phyloP scores from a whole-genome alignment of 495 filamentous ascomycete species.

The Penicillium robsamsonii region DNA sequence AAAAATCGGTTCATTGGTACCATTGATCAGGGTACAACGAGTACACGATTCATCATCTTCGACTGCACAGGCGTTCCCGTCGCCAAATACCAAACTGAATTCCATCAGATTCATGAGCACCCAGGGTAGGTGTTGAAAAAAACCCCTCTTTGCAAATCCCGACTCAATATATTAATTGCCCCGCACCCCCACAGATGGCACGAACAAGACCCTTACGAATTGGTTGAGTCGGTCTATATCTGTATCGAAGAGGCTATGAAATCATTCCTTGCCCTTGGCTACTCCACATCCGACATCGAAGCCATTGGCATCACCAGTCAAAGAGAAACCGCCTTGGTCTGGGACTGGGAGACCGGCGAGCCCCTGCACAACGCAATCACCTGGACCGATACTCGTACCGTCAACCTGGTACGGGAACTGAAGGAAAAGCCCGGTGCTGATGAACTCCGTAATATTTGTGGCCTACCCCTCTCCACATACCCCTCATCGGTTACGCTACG shows the following conservation, averaged over 20 bases:
- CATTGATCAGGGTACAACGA: slow-evolving; percentile 93
- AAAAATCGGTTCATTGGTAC: slow-evolving; percentile 60
- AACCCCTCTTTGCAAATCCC: slow-evolving; percentile 6
- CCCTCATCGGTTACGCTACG: slow-evolving; percentile 86
- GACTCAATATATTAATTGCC: slow-evolving; percentile 9
- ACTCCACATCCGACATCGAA: slow-evolving; percentile 70
- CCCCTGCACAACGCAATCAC: slow-evolving; percentile 86
- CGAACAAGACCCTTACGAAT: slow-evolving; percentile 84
- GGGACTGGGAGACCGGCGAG: slow-evolving; percentile 85
- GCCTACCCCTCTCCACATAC: slow-evolving; percentile 89
- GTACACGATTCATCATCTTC: slow-evolving; percentile 90
- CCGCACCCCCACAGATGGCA: slow-evolving; percentile 66
- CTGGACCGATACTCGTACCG: slow-evolving; percentile 90
- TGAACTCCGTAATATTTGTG: slow-evolving; percentile 70
- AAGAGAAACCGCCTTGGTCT: slow-evolving; percentile 88
- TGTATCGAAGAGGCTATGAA: slow-evolving; percentile 83
- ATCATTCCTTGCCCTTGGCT: slow-evolving; percentile 67
- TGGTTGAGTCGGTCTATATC: slow-evolving; percentile 72
- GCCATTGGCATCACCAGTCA: slow-evolving; percentile 93
- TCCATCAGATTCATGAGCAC: slow-evolving; percentile 82
- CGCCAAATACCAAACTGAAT: slow-evolving; percentile 88
- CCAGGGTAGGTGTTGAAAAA: slow-evolving; percentile 66
- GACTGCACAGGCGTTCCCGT: slow-evolving; percentile 75
- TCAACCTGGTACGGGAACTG: slow-evolving; percentile 74
- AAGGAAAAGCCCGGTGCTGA: slow-evolving; percentile 66